phyloP scores from a whole-genome alignment of 345 rosid genomes.

The Trapa bicornis region DNA sequence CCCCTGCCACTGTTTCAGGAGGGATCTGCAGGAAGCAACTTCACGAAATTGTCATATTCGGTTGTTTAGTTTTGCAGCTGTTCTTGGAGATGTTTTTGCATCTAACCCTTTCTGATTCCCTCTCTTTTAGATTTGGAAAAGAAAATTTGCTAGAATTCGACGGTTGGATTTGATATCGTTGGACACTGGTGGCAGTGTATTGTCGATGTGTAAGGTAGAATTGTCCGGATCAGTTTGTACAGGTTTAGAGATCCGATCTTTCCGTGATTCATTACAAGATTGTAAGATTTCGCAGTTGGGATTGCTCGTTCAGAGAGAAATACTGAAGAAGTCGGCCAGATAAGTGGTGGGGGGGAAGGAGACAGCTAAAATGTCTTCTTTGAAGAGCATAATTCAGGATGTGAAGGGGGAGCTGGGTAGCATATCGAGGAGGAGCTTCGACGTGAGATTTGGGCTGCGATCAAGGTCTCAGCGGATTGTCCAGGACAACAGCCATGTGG shows the following conservation, averaged over 20 bases:
- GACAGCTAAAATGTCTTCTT: conserved; percentile 27
- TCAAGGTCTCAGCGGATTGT: conserved; percentile 64
- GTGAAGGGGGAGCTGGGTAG: conserved; percentile 73
- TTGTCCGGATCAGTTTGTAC: background rate
- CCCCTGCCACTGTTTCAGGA: background rate
- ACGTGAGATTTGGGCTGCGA: conserved; percentile 54
- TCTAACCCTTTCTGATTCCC: background rate
- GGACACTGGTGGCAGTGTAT: background rate
- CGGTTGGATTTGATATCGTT: background rate
- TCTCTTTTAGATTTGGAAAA: background rate
- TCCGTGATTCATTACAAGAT: background rate
- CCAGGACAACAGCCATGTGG: conserved; percentile 23
- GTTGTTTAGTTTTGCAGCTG: background rate
- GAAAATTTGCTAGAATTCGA: background rate
- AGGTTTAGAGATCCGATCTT: background rate
- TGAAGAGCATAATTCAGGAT: conserved; percentile 68
- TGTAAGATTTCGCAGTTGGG: too few relatives aligned
- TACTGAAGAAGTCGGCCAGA: background rate
- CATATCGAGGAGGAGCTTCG: conserved; percentile 68
- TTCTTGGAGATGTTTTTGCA: background rate
- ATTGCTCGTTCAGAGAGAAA: too few relatives aligned
- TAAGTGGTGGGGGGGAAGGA: background rate
- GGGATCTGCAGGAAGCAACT: background rate
- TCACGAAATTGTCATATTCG: background rate
- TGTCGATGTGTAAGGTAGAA: background rate